Base-by-base conservation (phyloP, 2,329 filamentous ascomycete genomes). In the Penicillium sp. region DNA sequence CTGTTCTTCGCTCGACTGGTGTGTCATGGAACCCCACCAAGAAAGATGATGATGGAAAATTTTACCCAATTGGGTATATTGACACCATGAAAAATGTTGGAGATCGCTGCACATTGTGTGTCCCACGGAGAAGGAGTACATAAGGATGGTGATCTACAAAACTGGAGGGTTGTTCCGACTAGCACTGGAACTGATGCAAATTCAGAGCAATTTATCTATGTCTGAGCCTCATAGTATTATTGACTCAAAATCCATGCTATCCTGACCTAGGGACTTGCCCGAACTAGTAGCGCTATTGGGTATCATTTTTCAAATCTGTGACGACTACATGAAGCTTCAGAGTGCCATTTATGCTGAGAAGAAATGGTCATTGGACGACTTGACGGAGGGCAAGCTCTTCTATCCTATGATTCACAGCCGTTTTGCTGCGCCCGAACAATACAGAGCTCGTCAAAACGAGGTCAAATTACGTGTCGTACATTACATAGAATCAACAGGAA, bases 401-500 rank as follows among this genome's bases (percentile, higher is more conserved):
- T 46, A 28, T 46, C 43, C 14, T 3, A 7, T 46, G 3, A 54
- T 62, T 28, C 58, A 60, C 30, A 52, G 40, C 42, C 42, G 57
- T 19, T 46, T 46, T n/a, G 19, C 60, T 22, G 26, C 48, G 3
- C 56, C 60, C 11, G 40, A 30, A 0, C 19, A 56, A 37, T 40
- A 52, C 37, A 4, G 35, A 52, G 13, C 48, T 62, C 2, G 25
- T 56, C 37, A 48, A 45, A 22, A 55, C 4, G 51, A 22, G 14
- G 25, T 61, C n/a, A 61, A 58, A 25, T 8, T 30, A 13, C 38
- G 38, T 11, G 59, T 45, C 3, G 35, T 61, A 6, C 13, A 49
- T 7, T 46, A 52, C 28, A 58, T 61, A 43, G 40, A 55, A 10
- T 49, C 48, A 25, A 61, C 59, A 6, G 48, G 48, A 2, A 58